Percentiles rank a stretch among this genome's conserved stretches.
Evolutionary conservation across 331 rosid genomes (phyloP).

Genomic region (Acacia concinna): DNA sequence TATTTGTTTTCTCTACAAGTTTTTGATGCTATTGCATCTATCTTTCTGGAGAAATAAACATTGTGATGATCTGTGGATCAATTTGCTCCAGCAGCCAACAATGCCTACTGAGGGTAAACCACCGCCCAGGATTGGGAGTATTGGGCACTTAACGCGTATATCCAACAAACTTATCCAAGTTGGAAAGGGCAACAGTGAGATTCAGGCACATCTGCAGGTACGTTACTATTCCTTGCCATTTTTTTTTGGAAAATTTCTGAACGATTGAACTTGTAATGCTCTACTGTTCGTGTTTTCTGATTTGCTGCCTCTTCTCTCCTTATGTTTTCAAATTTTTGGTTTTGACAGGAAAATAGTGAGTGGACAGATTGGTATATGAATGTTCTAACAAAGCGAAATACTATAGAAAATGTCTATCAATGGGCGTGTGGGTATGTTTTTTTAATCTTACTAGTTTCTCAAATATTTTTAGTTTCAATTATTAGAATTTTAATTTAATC

Average conservation of each 20-base stretch:
- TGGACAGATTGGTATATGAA: constrained; percentile 82
- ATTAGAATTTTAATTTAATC: not conserved
- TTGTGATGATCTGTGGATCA: constrained; percentile 21
- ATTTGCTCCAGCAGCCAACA: constrained; percentile 74
- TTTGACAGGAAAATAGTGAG: constrained; percentile 69
- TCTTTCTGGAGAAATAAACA: constrained; percentile 16
- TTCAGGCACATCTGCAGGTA: constrained; percentile 82
- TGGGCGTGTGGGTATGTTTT: constrained; percentile 98
- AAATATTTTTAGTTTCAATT: not conserved
- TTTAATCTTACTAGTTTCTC: not conserved
- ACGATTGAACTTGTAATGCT: constrained; percentile 2
- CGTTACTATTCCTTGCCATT: constrained; percentile 27
- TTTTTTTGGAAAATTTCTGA: constrained; percentile 21
- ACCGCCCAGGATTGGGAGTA: constrained; percentile 82
- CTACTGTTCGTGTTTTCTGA: constrained; percentile 16
- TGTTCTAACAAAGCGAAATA: constrained; percentile 69
- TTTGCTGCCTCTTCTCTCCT: not conserved
- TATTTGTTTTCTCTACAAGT: not conserved
- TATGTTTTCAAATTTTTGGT: constrained; percentile 27
- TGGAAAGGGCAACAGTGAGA: constrained; percentile 64
- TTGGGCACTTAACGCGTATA: constrained; percentile 95
- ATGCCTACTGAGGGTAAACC: constrained; percentile 67
- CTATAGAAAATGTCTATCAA: constrained; percentile 85
- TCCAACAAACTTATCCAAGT: constrained; percentile 85
- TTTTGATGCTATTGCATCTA: not conserved